Evolutionary conservation across 176 grass and related monocot genomes (phyloP).

Genomic region (Raddia guianensis): DNA sequence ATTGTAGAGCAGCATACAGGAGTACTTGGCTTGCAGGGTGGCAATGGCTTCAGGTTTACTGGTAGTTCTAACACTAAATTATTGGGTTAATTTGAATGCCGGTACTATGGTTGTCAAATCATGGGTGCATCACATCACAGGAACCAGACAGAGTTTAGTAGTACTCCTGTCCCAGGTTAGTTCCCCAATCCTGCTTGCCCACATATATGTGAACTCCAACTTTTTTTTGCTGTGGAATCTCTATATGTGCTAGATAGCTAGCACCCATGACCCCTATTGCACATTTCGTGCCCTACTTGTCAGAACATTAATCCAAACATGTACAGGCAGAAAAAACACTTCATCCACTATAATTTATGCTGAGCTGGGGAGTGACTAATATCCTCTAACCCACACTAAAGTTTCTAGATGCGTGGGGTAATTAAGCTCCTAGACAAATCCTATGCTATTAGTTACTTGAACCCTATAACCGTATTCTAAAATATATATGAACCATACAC

Average conservation of each 20-base stretch:
- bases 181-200: not conserved
- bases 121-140: constrained; percentile 7
- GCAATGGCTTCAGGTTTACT: constrained; percentile 37
- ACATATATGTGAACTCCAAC: constrained; percentile 1
- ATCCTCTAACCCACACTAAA: too few relatives aligned
- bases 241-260: not conserved
- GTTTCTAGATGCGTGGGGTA: too few relatives aligned
- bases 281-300: constrained; percentile 25
- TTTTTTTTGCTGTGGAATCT: not conserved
- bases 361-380: too few relatives aligned
- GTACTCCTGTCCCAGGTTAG: not conserved
- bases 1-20: not conserved
- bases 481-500: too few relatives aligned
- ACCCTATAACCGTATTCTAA: too few relatives aligned
- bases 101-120: constrained; percentile 34
- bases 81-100: not conserved
- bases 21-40: not conserved
- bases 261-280: not conserved
- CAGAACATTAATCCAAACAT: not conserved
- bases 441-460: too few relatives aligned
- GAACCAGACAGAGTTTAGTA: not conserved
- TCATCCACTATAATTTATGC: not conserved
- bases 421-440: too few relatives aligned
- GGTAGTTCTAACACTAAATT: not conserved
- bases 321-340: not conserved